These are phyloP conservation scores for Blastobotrys malaysiensis DNA, from an alignment of 1,139 yeast species.

Conservation along the genomic window DNA sequence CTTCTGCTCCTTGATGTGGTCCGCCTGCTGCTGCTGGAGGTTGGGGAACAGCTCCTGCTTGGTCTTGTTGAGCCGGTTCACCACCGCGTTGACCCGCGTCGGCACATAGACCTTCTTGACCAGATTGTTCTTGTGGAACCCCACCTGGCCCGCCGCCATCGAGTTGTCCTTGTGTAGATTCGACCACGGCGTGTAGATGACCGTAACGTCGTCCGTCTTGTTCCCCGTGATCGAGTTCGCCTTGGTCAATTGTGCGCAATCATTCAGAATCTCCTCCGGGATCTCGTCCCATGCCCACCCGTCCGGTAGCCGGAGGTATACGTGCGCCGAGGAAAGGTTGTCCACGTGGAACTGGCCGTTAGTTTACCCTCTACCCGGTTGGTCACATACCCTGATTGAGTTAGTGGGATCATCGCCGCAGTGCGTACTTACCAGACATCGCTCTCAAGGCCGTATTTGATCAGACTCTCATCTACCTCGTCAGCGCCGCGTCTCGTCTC, in stretches of 20 bases:
- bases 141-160: slow-evolving; percentile 83
- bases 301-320: slow-evolving; percentile 55
- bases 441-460: slow-evolving; percentile 61
- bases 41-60: slow-evolving; percentile 52
- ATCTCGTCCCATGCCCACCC: slow-evolving; percentile 44
- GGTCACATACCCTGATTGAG: slow-evolving; percentile 5
- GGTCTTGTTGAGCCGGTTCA: slow-evolving; percentile 65
- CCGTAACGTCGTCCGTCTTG: slow-evolving; percentile 61
- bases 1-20: slow-evolving; percentile 34
- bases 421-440: slow-evolving; percentile 52
- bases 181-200: slow-evolving; percentile 72
- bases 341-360: slow-evolving; percentile 60
- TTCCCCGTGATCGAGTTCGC: slow-evolving; percentile 77
- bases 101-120: slow-evolving; percentile 53
- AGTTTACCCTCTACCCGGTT: too few species aligned
- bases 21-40: slow-evolving; percentile 39
- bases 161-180: slow-evolving; percentile 65
- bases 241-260: slow-evolving; percentile 72
- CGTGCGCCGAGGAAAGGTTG: slow-evolving; percentile 73
- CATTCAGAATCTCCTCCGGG: slow-evolving; percentile 48
- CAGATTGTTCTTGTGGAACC: slow-evolving; percentile 54
- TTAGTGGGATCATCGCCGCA: too few species aligned
- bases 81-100: slow-evolving; percentile 54
- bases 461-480: slow-evolving; percentile 51
- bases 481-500: background rate